Evolutionary conservation across 176 grass and related monocot species (phyloP).

Genomic region (Eremochloa ophiuroides): DNA sequence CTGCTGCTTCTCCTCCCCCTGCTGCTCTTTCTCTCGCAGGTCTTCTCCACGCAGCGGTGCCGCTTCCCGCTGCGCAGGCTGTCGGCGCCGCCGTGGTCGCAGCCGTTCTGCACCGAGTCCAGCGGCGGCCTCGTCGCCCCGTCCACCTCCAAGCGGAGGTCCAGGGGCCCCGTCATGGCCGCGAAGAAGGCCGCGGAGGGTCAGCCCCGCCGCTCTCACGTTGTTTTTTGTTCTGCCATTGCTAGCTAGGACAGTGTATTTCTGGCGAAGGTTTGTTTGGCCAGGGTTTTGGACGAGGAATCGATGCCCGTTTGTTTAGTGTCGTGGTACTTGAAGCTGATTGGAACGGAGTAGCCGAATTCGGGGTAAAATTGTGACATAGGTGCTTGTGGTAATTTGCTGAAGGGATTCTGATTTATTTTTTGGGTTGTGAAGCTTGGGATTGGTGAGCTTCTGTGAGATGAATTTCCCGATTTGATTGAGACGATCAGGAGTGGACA

Average conservation of each 20-base stretch:
- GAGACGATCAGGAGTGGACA: background rate
- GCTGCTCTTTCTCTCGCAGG: conserved; percentile 15
- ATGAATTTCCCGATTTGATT: background rate
- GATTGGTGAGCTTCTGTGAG: background rate
- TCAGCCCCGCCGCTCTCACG: conserved; percentile 13
- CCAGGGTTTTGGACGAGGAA: background rate
- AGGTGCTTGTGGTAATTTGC: background rate
- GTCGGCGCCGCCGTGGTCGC: conserved; percentile 15
- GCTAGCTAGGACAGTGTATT: background rate
- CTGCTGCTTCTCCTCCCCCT: background rate
- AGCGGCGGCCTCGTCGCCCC: conserved; percentile 16
- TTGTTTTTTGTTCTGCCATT: background rate
- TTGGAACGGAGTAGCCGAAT: background rate
- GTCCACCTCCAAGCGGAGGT: conserved; percentile 58
- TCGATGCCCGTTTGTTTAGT: background rate
- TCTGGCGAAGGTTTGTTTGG: background rate
- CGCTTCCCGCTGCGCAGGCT: conserved; percentile 48
- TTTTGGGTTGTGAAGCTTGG: background rate
- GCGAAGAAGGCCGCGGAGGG: conserved; percentile 85
- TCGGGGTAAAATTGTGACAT: background rate
- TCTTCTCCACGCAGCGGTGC: conserved; percentile 44
- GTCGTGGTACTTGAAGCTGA: background rate
- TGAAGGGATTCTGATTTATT: background rate
- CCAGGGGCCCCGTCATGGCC: conserved; percentile 80
- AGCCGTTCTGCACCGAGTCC: conserved; percentile 31